Evolutionary conservation across 2,329 filamentous ascomycete genomes (phyloP).

Genomic region (Talaromyces sp.): DNA sequence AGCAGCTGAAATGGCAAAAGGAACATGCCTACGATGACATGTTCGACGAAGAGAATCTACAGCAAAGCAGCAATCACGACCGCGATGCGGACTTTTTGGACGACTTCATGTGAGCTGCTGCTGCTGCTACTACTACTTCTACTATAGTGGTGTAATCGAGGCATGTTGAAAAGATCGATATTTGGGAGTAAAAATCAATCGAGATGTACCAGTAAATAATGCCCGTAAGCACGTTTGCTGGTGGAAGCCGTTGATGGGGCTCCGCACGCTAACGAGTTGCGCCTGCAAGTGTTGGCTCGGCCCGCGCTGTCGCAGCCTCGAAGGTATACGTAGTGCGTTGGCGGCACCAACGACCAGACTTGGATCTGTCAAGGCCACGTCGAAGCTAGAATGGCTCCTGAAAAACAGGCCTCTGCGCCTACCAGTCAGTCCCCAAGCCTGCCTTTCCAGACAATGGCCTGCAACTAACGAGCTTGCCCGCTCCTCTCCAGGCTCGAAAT

Average conservation of each 20-base stretch:
- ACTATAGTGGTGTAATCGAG: neutral
- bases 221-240: neutral
- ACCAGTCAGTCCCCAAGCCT: conserved; percentile 7
- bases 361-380: neutral
- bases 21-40: conserved; percentile 97
- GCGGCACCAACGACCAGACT: neutral
- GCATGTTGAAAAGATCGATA: conserved; percentile 1
- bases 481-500: conserved; percentile 39
- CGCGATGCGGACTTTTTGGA: conserved; percentile 70
- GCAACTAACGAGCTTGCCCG: neutral
- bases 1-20: conserved; percentile 88
- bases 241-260: neutral
- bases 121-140: too few relatives aligned
- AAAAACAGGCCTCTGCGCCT: conserved; percentile 8
- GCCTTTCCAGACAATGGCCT: conserved; percentile 19
- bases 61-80: conserved; percentile 77
- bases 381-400: conserved; percentile 8
- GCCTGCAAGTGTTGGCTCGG: neutral
- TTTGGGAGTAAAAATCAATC: neutral
- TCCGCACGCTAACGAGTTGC: neutral
- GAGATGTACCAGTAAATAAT: neutral
- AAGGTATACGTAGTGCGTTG: neutral
- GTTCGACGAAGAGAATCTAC: conserved; percentile 77
- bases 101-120: conserved; percentile 74
- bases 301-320: neutral